Conservation (phyloP, 768 basidiomycete species). For the Termitomyces sp. region DNA sequence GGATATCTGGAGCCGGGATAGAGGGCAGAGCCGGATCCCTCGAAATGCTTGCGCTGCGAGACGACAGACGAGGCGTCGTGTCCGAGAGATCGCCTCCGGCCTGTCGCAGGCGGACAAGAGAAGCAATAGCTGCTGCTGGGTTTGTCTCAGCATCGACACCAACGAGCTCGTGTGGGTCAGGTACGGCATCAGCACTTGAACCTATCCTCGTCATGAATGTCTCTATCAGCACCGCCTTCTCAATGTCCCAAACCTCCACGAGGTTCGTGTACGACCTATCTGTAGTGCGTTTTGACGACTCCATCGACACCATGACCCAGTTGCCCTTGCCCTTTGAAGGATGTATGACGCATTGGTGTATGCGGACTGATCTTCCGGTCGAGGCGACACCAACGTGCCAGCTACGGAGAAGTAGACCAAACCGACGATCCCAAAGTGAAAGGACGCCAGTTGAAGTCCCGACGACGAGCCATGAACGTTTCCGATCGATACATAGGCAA, state of each 20-base stretch:
- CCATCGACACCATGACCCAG: conserved; percentile 85
- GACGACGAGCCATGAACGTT: conserved; percentile 82
- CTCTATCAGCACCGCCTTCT: conserved; percentile 75
- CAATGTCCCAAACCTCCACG: conserved; percentile 92
- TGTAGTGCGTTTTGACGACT: conserved; percentile 38
- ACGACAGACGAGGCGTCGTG: conserved; percentile 25
- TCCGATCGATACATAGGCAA: conserved; percentile 77
- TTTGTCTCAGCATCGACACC: conserved; percentile 55
- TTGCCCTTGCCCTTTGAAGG: conserved; percentile 84
- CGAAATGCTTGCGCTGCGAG: conserved; percentile 27
- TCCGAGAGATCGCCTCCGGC: conserved; percentile 14
- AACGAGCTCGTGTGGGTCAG: conserved; percentile 47
- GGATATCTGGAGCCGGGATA: conserved; percentile 59
- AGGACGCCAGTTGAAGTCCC: conserved; percentile 84
- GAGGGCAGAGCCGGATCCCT: conserved; percentile 29
- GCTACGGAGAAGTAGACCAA: conserved; percentile 81
- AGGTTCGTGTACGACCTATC: conserved; percentile 46
- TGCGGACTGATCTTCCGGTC: conserved; percentile 46
- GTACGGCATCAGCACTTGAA: conserved; percentile 39
- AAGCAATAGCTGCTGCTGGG: conserved; percentile 73
- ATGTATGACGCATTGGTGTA: conserved; percentile 77
- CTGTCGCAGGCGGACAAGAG: conserved; percentile 70
- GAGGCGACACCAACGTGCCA: conserved; percentile 72
- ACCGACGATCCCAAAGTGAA: conserved; percentile 93
- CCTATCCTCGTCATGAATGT: conserved; percentile 60